phyloP scores from a whole-genome alignment of 768 basidiomycete genomes.

The Lentinula aciculospora region DNA sequence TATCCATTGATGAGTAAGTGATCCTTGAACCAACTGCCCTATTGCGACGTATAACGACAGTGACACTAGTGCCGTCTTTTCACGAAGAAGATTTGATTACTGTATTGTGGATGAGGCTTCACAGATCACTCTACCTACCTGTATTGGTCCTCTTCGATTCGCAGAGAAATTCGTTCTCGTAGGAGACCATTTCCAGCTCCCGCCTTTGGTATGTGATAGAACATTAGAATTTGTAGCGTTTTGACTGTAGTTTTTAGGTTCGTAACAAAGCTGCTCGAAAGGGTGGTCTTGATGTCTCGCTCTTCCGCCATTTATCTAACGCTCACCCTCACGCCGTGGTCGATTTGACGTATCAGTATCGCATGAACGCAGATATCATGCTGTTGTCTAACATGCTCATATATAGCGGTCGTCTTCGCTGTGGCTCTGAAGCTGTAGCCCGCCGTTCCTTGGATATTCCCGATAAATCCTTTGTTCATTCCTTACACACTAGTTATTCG shows the following conservation, averaged over 20 bases:
- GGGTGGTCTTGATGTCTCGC: slow-evolving; percentile 83
- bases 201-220: slow-evolving; percentile 65
- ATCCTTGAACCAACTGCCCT: slow-evolving; percentile 23
- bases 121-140: slow-evolving; percentile 94
- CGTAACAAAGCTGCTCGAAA: slow-evolving; percentile 73
- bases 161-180: slow-evolving; percentile 91
- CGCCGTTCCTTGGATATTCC: slow-evolving; percentile 51
- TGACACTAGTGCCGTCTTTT: slow-evolving; percentile 65
- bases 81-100: slow-evolving; percentile 83
- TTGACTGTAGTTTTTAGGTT: slow-evolving; percentile 42
- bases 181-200: slow-evolving; percentile 96
- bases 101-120: slow-evolving; percentile 99
- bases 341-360: slow-evolving; percentile 84
- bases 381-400: slow-evolving; percentile 81
- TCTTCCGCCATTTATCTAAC: slow-evolving; percentile 86
- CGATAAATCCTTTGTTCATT: slow-evolving; percentile 32
- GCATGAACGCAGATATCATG: slow-evolving; percentile 99
- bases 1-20: slow-evolving; percentile 90
- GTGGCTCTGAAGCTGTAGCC: slow-evolving; percentile 74
- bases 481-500: slow-evolving; percentile 32
- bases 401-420: slow-evolving; percentile 70
- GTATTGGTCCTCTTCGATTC: slow-evolving; percentile 86
- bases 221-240: background rate
- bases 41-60: slow-evolving; percentile 3
- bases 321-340: slow-evolving; percentile 83